Evolutionary conservation across 2,329 filamentous ascomycete species (phyloP), one percentile per base, ranked within the genome.

Genomic region (Ascocoryne sarcoides): DNA sequence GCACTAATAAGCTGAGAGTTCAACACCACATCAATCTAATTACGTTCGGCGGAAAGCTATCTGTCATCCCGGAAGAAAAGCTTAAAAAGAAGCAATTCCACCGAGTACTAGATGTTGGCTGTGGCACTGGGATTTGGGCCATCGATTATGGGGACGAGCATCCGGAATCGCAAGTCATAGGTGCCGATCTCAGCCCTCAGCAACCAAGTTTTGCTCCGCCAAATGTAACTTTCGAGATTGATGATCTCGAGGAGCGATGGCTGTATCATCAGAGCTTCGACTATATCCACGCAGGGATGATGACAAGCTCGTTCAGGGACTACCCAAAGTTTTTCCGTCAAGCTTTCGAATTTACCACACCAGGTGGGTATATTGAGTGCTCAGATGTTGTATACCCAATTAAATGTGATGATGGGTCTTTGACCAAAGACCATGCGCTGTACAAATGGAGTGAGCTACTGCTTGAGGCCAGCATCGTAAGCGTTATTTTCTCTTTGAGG

Each of bases 211-310:
- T 67, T 65, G 57, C 75, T 3, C 73, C 73, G 3, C 68, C 71
- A 2, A 76, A 76, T 46, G 65, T 75, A 19, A 61, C 64, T 19
- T 76, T 76, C 49, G 60, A 73, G 51, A 65, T 79, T 10, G 75
- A 79, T 43, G 75, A 79, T 45, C 65, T 71, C 20, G 74, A 79
- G 55, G 66, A 65, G 40, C 63, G 66, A 3, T 79, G 75, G 75
- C 58, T 73, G 9, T 67, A 72, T 45, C 65, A 66, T 4, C 52
- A 73, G 38, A 65, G 70, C 36, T 77, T 78, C 40, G 73, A 78
- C 54, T 75, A 75, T 45, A 69, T 79, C 37, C 72, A 77, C 51
- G 66, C 69, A 12, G 66, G 75, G 7, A 48, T 50, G 43, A 50
- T 50, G 45, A 39, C n/a, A 44, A 43, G 3, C 12, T 50, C 14